Percentiles rank a stretch among this genome's conserved stretches.
Evolutionary conservation across 2,329 filamentous ascomycete species (phyloP).

Genomic region (Diaporthe citri): DNA sequence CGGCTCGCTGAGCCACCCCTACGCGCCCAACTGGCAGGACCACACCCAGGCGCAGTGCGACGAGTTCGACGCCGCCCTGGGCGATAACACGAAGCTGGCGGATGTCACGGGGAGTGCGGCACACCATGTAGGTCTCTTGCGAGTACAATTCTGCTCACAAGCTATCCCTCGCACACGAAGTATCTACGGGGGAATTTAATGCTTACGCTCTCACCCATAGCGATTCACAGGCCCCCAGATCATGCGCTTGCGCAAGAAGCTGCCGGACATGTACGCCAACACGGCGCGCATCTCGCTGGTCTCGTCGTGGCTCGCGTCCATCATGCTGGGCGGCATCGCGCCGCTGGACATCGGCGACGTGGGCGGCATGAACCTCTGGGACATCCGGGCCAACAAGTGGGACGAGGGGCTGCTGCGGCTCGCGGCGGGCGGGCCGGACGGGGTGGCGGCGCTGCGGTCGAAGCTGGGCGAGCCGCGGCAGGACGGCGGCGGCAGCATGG

Average conservation of each 20-base stretch:
- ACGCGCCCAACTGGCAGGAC: conserved; percentile 98
- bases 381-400: conserved; percentile 81
- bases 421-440: conserved; percentile 73
- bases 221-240: conserved; percentile 99
- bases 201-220: conserved; percentile 54
- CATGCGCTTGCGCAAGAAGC: conserved; percentile 83
- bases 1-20: conserved; percentile 83
- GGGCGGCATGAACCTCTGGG: conserved; percentile 97
- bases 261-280: conserved; percentile 83
- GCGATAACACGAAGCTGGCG: conserved; percentile 76
- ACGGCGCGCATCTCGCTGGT: conserved; percentile 92
- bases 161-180: background rate
- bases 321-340: conserved; percentile 87
- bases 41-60: conserved; percentile 94
- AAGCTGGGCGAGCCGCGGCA: conserved; percentile 86
- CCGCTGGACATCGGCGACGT: conserved; percentile 95
- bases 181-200: background rate
- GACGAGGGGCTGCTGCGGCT: conserved; percentile 81
- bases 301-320: conserved; percentile 92
- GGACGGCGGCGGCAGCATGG: conserved; percentile 85
- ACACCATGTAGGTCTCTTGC: conserved; percentile 79
- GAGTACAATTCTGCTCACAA: background rate
- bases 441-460: conserved; percentile 70
- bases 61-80: conserved; percentile 81
- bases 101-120: conserved; percentile 89